These are phyloP conservation scores for Proliferodiscus dingleyae DNA, from an alignment of 2,329 filamentous ascomycete species.

Conservation along the genomic window DNA sequence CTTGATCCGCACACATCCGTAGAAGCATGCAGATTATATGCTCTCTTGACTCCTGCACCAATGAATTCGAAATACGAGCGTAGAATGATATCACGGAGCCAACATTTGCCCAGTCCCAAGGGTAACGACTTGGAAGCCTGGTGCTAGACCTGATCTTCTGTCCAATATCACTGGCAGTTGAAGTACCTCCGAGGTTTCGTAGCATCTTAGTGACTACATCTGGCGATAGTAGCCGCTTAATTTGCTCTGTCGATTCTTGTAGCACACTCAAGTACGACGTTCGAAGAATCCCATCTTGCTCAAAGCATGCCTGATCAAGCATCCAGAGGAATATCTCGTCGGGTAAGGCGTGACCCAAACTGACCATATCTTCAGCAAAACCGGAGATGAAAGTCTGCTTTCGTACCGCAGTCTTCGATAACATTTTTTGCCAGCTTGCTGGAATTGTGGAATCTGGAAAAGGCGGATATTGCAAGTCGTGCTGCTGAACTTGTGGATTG, in stretches of 20 bases:
- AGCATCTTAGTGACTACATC: constrained; percentile 50
- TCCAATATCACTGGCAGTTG: constrained; percentile 36
- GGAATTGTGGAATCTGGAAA: constrained; percentile 23
- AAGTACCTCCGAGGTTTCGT: constrained; percentile 49
- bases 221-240: constrained; percentile 41
- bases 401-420: constrained; percentile 46
- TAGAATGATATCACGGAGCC: constrained; percentile 23
- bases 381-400: constrained; percentile 59
- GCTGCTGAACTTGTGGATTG: constrained; percentile 19
- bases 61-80: constrained; percentile 22
- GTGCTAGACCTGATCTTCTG: constrained; percentile 19
- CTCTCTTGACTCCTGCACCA: constrained; percentile 18
- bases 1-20: constrained; percentile 50
- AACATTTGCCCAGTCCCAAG: constrained; percentile 26
- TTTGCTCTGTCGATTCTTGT: constrained; percentile 40
- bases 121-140: constrained; percentile 19
- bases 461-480: constrained; percentile 16
- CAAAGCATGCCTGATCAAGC: constrained; percentile 51
- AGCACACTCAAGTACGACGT: constrained; percentile 55
- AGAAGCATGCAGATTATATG: constrained; percentile 45
- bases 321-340: constrained; percentile 66
- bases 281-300: constrained; percentile 51
- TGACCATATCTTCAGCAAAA: constrained; percentile 50
- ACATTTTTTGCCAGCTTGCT: constrained; percentile 22
- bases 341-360: constrained; percentile 44